Base-by-base conservation (phyloP, 1,284 basidiomycete genomes). In the Albatrellus sp. region DNA sequence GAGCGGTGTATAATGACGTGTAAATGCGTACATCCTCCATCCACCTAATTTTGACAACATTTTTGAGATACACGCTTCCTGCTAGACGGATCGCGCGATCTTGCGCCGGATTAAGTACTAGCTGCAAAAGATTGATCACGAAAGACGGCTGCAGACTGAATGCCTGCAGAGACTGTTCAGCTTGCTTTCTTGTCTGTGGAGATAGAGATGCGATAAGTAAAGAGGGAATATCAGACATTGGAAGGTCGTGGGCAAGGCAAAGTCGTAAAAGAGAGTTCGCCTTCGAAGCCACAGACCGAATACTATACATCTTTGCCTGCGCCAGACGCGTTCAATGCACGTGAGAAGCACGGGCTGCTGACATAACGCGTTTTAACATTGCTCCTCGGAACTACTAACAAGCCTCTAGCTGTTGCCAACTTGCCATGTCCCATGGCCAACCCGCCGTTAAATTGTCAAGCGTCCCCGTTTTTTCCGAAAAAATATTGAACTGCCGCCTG, bases 1-100 rank as follows among this genome's bases (percentile, higher is more conserved):
- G n/a, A 52, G 40, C 6, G 34, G 39, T 16, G 30, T 41, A 19
- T 14, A 19, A 14, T 7, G 24, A 10, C 19, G 29, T 14, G 17
- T 10, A 40, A 24, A 35, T 20, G 47, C 76, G 46, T 45, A 90
- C 90, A 68, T 90, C 86, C 40, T 80, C 80, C 9, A 46, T 10
- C 91, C 91, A 96, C 63, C 82, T 73, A 35, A 77, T 67, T 60
- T 86, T 90, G 44, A 89, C 75, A 17, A 81, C 72, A 59, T 94
- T 94, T 68, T 94, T 96, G 51, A 94, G 78, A 63, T 85, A 91
- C 38, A 94, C 80, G 47, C 83, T 81, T 1, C 77, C 91, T 2
- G 89, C 78, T 46, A 92, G 77, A 54, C 90, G 69, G 32, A 87
- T 75, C 1, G 84, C 66, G 48, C 77, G 76, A 58, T 83, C 75